Percentiles rank a stretch among this genome's conserved stretches.
These are phyloP conservation scores for Terfezia boudieri DNA, from an alignment of 495 filamentous ascomycete species.

Conservation along the genomic window DNA sequence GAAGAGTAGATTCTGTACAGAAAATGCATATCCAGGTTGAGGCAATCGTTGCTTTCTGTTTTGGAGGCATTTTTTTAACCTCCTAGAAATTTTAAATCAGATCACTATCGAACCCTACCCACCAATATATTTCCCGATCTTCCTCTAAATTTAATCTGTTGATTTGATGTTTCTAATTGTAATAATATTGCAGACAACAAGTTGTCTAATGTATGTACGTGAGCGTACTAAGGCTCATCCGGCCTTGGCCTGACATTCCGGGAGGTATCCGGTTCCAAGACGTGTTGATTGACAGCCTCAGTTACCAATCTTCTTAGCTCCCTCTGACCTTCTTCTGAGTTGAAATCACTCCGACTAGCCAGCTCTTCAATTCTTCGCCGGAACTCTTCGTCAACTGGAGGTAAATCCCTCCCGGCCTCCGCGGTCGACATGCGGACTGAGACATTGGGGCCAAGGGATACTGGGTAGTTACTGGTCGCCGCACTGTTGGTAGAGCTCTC, in stretches of 20 bases:
- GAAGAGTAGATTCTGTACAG: too few relatives aligned
- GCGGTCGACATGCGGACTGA: constrained; percentile 43
- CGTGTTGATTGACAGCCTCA: constrained; percentile 38
- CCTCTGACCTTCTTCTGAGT: constrained; percentile 44
- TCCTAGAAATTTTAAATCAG: too few relatives aligned
- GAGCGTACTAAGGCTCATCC: not conserved
- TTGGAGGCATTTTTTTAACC: too few relatives aligned
- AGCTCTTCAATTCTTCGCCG: constrained; percentile 54
- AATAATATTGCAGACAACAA: too few relatives aligned
- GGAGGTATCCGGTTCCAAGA: constrained; percentile 26
- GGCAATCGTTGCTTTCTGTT: too few relatives aligned
- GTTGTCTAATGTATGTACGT: not conserved
- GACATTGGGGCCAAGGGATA: constrained; percentile 39
- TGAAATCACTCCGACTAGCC: constrained; percentile 47
- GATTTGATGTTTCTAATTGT: too few relatives aligned
- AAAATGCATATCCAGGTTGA: too few relatives aligned
- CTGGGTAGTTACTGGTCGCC: constrained; percentile 23
- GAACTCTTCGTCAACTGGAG: constrained; percentile 44
- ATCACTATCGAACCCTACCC: too few relatives aligned
- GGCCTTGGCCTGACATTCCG: constrained; percentile 10
- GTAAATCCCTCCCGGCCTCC: constrained; percentile 33
- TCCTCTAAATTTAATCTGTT: too few relatives aligned
- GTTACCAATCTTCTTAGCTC: constrained; percentile 45
- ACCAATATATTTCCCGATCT: too few relatives aligned
- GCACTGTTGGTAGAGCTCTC: constrained; percentile 1